Evolutionary conservation across 768 basidiomycete species (phyloP), one percentile per base, ranked within the genome.

Genomic region (Mycena capillaripes): DNA sequence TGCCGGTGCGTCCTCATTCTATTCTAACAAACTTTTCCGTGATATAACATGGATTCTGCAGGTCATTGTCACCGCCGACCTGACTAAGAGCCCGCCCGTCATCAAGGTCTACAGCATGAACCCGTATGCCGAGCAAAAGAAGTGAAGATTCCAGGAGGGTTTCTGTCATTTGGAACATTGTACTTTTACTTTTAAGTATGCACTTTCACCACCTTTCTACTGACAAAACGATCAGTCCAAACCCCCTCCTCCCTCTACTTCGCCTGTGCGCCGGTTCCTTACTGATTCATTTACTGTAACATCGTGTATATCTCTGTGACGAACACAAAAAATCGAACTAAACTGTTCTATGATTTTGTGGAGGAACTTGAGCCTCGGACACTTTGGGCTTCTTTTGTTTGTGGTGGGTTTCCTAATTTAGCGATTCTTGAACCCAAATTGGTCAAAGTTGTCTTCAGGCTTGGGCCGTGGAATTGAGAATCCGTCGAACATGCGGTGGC

Each of bases 61-160:
- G 95, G 96, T 97, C 76, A 97, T 98, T 78, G 92, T 98, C 76
- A 97, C 96, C 48, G 96, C 96, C 36, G 97, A 98, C 81, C 84
- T 97, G 76, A 96, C 95, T 72, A 98, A 97, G 90, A 96, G 94
- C 76, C 97, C 97, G 46, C 97, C 97, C 5, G 95, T 98, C 78
- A 94, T 99, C 87, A 97, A 98, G 83, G 96, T 99, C 68, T 97
- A 97, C 87, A 96, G 95, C 77, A 94, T 96, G 78, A 97, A 97
- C 79, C 96, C 96, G 10, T 97, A 95, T 81, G 92, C 95, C 48
- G 88, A 88, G 71, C 82, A 84, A 74, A 89, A 88, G 81, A 86
- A 86, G 81, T 85, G 76, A 82, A 76, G 65, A 52, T 34, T 50
- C 55, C 36, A 44, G 55, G 64, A 69, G 58, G 72, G 67, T 27